Evolutionary conservation across 805 yeast genomes (phyloP).

Genomic region (Sugiyamaella smithiae): DNA sequence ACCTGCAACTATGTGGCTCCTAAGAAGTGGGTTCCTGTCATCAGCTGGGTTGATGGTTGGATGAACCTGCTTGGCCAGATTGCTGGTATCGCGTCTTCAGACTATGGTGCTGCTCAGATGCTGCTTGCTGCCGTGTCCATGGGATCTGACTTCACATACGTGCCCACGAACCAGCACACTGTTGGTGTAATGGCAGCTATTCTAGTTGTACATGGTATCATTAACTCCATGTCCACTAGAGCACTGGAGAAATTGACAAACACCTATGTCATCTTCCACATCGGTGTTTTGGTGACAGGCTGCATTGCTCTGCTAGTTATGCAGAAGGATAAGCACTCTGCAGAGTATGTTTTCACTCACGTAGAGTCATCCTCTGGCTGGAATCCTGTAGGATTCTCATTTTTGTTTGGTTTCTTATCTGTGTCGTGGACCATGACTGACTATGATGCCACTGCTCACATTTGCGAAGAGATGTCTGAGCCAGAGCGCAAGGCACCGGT

Average conservation of each 20-base stretch:
- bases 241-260: slow-evolving; percentile 23
- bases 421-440: slow-evolving; percentile 79
- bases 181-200: slow-evolving; percentile 33
- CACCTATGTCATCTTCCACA: slow-evolving; percentile 23
- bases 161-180: slow-evolving; percentile 30
- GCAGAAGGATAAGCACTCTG: slow-evolving; percentile 24
- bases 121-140: slow-evolving; percentile 36
- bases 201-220: slow-evolving; percentile 20
- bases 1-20: slow-evolving; percentile 29
- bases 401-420: slow-evolving; percentile 73
- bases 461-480: slow-evolving; percentile 75
- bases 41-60: slow-evolving; percentile 38
- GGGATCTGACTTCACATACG: slow-evolving; percentile 32
- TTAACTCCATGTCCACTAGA: slow-evolving; percentile 23
- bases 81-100: slow-evolving; percentile 37
- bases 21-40: slow-evolving; percentile 46
- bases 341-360: slow-evolving; percentile 33
- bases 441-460: slow-evolving; percentile 75
- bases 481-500: slow-evolving; percentile 75
- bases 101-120: slow-evolving; percentile 35
- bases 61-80: slow-evolving; percentile 48
- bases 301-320: slow-evolving; percentile 23
- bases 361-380: slow-evolving; percentile 40
- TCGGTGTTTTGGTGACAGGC: slow-evolving; percentile 20
- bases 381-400: slow-evolving; percentile 69